phyloP scores from a whole-genome alignment of 106 monocot genomes.

The Dendrobium officinale region DNA sequence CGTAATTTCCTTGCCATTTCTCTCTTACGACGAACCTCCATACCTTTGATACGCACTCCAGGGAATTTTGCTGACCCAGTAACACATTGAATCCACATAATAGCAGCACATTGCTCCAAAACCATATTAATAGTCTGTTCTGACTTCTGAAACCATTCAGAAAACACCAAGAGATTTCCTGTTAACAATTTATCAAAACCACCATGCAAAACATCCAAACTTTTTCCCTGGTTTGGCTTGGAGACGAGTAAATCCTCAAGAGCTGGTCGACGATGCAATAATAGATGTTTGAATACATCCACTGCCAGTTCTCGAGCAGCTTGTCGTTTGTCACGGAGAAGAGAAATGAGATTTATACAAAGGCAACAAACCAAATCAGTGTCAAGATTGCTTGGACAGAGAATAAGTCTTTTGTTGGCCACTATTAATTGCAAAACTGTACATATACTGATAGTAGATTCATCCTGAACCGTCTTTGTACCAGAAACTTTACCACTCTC shows the following conservation, averaged over 20 bases:
- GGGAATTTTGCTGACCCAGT: conserved; percentile 81
- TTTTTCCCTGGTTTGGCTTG: conserved; percentile 63
- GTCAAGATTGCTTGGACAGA: conserved; percentile 93
- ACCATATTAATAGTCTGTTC: conserved; percentile 65
- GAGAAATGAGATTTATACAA: conserved; percentile 73
- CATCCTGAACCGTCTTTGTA: conserved; percentile 28
- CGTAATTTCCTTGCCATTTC: conserved; percentile 76
- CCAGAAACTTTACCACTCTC: conserved; percentile 27
- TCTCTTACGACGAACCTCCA: conserved; percentile 82
- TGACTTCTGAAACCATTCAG: conserved; percentile 75
- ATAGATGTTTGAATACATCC: conserved; percentile 74
- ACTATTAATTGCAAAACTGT: conserved; percentile 77
- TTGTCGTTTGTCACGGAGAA: conserved; percentile 66
- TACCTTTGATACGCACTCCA: conserved; percentile 82
- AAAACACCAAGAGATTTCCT: conserved; percentile 55
- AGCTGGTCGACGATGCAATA: conserved; percentile 71
- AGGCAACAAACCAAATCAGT: conserved; percentile 91
- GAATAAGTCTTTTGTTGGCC: conserved; percentile 76
- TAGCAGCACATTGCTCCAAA: conserved; percentile 77
- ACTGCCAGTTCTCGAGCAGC: conserved; percentile 46
- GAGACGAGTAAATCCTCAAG: conserved; percentile 84
- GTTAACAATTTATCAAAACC: conserved; percentile 92
- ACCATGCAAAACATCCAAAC: conserved; percentile 71
- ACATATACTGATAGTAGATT: conserved; percentile 55
- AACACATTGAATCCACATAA: conserved; percentile 88